A percentile compares a stretch with the other conserved stretches of the same genome.
These are phyloP conservation scores for Scheffersomyces spartinae DNA, from an alignment of 805 yeast species.

Conservation along the genomic window DNA sequence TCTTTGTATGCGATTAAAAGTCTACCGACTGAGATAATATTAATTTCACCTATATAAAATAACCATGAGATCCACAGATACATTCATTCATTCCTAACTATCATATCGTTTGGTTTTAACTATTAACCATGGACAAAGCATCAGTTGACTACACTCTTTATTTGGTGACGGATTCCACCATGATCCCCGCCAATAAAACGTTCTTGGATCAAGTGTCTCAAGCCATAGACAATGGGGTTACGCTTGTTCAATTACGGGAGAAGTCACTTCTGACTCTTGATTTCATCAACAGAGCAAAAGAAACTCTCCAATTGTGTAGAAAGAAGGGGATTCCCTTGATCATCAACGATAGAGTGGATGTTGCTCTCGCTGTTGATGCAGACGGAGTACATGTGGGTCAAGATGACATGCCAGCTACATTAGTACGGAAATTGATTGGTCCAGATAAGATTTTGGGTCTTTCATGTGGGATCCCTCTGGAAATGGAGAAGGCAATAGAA, in stretches of 20 bases:
- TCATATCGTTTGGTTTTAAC: too few species aligned
- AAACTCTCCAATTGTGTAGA: conserved; percentile 51
- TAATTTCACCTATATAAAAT: too few species aligned
- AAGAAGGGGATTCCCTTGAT: conserved; percentile 58
- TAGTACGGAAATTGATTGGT: conserved; percentile 58
- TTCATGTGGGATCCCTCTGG: conserved; percentile 51
- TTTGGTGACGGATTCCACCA: conserved; percentile 68
- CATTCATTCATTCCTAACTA: too few species aligned
- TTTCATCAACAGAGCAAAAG: conserved; percentile 50
- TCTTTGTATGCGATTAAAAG: too few species aligned
- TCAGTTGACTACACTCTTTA: conserved; percentile 54
- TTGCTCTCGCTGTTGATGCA: conserved; percentile 80
- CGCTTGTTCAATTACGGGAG: conserved; percentile 77
- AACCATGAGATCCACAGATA: too few species aligned
- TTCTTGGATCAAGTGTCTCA: conserved; percentile 51
- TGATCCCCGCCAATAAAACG: conserved; percentile 51
- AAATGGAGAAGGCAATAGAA: conserved; percentile 38
- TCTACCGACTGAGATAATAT: too few species aligned
- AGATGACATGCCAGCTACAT: conserved; percentile 60
- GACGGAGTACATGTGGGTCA: conserved; percentile 94
- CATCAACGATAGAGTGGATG: conserved; percentile 80
- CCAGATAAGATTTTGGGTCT: conserved; percentile 71
- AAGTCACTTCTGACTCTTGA: conserved; percentile 57
- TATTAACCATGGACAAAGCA: too few species aligned
- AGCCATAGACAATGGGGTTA: conserved; percentile 63